A percentile compares a stretch with the other conserved stretches of the same genome.
Conservation (phyloP, 768 basidiomycete species). For the Pholiota molesta region DNA sequence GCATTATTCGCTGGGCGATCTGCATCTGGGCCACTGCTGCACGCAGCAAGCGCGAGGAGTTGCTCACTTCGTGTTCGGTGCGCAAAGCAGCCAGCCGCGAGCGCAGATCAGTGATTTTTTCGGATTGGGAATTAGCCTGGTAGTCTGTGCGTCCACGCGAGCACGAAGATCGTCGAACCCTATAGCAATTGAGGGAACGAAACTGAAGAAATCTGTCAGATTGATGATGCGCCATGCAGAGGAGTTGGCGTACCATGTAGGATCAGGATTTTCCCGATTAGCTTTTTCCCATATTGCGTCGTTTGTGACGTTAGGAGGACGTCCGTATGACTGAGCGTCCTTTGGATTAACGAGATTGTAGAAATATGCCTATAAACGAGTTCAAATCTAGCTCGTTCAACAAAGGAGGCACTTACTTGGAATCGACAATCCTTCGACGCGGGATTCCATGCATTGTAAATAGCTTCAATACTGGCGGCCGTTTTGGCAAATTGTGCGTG, state of each 20-base stretch:
- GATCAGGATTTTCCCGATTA: constrained; percentile 79
- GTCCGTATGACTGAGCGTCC: constrained; percentile 65
- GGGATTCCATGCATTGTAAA: constrained; percentile 75
- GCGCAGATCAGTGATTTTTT: constrained; percentile 73
- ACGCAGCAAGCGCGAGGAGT: constrained; percentile 66
- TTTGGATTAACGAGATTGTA: constrained; percentile 82
- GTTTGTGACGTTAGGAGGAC: constrained; percentile 72
- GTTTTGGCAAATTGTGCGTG: constrained; percentile 59
- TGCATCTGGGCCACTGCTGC: constrained; percentile 68
- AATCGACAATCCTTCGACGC: constrained; percentile 72
- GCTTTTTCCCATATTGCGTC: constrained; percentile 81
- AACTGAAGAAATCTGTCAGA: constrained; percentile 38
- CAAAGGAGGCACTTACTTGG: constrained; percentile 53
- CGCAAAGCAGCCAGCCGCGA: constrained; percentile 61
- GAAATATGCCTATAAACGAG: constrained; percentile 63
- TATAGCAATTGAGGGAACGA: constrained; percentile 78
- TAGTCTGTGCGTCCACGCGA: constrained; percentile 75
- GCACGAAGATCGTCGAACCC: constrained; percentile 83
- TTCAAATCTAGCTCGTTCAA: not conserved
- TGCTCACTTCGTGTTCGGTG: constrained; percentile 66
- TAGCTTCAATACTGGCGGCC: constrained; percentile 60
- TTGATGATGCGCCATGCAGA: not conserved
- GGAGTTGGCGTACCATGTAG: constrained; percentile 58
- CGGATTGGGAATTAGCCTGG: constrained; percentile 69
- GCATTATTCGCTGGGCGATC: constrained; percentile 68